Evolutionary conservation across 345 rosid genomes (phyloP).

Genomic region (Raphanus sativus): DNA sequence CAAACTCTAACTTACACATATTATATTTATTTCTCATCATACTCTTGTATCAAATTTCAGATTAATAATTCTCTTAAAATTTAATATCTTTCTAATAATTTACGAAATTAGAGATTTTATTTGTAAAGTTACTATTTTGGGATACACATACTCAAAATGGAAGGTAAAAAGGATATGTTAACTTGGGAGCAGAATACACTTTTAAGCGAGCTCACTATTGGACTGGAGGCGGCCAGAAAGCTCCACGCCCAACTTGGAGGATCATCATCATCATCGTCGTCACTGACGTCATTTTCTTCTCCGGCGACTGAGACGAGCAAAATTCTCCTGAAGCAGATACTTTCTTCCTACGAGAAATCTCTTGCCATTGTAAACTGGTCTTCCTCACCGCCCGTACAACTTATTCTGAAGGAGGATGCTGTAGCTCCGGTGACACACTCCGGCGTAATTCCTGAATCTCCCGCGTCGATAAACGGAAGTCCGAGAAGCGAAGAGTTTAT

Average conservation of each 20-base stretch:
- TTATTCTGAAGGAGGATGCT: constrained; percentile 34
- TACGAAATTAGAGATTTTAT: not conserved
- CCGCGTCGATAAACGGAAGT: constrained; percentile 67
- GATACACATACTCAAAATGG: constrained; percentile 13
- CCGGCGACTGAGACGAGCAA: constrained; percentile 43
- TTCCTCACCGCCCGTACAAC: constrained; percentile 33
- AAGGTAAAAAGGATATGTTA: constrained; percentile 24
- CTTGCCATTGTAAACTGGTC: constrained; percentile 51
- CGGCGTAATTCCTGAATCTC: constrained; percentile 52
- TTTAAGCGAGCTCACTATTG: constrained; percentile 53
- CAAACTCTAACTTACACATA: not conserved
- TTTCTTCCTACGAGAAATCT: constrained; percentile 69
- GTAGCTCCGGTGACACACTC: not conserved
- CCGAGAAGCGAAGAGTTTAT: constrained; percentile 64
- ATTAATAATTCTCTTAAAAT: not conserved
- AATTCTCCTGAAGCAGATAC: constrained; percentile 47
- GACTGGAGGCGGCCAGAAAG: constrained; percentile 60
- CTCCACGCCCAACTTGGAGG: constrained; percentile 42
- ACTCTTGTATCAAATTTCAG: not conserved
- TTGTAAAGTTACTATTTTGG: not conserved
- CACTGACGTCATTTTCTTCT: not conserved
- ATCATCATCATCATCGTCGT: constrained; percentile 33
- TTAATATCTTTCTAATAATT: not conserved
- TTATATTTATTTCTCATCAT: not conserved
- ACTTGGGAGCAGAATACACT: constrained; percentile 55